Percentiles rank a stretch among this genome's conserved stretches.
phyloP scores from a whole-genome alignment of 225 moss, liverwort and hornwort genomes.

The Sphagnum contortum region DNA sequence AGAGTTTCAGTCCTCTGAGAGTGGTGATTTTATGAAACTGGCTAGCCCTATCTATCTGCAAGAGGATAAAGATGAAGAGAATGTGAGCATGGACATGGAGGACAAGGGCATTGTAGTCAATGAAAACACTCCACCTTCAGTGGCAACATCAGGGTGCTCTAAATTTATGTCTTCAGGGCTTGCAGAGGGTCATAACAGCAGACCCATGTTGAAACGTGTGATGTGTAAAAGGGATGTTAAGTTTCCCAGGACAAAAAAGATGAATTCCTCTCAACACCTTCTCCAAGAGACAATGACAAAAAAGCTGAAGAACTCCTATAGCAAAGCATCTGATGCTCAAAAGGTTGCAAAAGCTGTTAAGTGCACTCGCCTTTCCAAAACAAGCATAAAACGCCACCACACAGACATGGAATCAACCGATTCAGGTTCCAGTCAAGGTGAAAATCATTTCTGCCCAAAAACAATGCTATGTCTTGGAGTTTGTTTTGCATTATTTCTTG shows the following conservation, averaged over 20 bases:
- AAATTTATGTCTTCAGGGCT: background rate
- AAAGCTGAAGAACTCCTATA: slow-evolving; percentile 26
- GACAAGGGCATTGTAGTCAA: slow-evolving; percentile 18
- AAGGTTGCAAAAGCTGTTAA: slow-evolving; percentile 40
- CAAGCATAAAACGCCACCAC: slow-evolving; percentile 44
- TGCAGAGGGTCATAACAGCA: slow-evolving; percentile 4
- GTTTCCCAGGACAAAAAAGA: slow-evolving; percentile 13
- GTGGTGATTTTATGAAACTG: background rate
- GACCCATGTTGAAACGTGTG: slow-evolving; percentile 4
- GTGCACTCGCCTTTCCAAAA: slow-evolving; percentile 22
- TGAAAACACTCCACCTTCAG: slow-evolving; percentile 12
- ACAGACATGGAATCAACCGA: slow-evolving; percentile 34
- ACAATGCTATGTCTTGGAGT: no score
- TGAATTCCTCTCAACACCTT: slow-evolving; percentile 22
- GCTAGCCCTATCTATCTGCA: background rate
- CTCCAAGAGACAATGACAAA: slow-evolving; percentile 15
- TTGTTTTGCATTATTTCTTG: no score
- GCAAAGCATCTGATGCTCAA: slow-evolving; percentile 34
- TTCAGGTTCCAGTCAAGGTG: slow-evolving; percentile 15
- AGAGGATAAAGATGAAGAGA: slow-evolving; percentile 22
- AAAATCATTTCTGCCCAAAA: no score
- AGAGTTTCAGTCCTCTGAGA: background rate
- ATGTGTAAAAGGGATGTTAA: slow-evolving; percentile 16
- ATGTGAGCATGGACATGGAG: slow-evolving; percentile 27
- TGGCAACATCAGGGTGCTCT: background rate